A percentile compares a stretch with the other conserved stretches of the same genome.
Conservation (phyloP, 2,329 filamentous ascomycete genomes). For the Parastagonospora nodorum region DNA sequence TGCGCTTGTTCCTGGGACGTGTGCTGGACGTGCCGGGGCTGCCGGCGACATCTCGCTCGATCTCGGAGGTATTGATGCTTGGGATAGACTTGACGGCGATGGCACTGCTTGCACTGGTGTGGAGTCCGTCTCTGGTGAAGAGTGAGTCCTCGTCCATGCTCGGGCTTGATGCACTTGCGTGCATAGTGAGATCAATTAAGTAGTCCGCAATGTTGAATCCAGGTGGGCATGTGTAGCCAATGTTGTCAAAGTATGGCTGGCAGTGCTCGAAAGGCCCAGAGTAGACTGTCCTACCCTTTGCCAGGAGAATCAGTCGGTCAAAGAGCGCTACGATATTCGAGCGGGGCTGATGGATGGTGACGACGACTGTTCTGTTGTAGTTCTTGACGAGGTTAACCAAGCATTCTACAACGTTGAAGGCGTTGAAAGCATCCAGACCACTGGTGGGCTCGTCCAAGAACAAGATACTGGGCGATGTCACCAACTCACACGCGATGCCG, state of each 20-base stretch:
- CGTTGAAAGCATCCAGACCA: constrained; percentile 93
- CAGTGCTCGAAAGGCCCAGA: constrained; percentile 89
- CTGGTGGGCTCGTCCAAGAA: constrained; percentile 98
- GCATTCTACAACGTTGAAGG: constrained; percentile 97
- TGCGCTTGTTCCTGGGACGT: constrained; percentile 71
- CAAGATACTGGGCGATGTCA: constrained; percentile 94
- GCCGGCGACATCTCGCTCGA: constrained; percentile 64
- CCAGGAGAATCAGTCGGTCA: constrained; percentile 88
- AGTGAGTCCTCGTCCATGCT: constrained; percentile 62
- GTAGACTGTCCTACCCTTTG: constrained; percentile 87
- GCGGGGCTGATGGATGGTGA: constrained; percentile 96
- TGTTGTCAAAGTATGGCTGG: constrained; percentile 87
- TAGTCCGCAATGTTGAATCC: constrained; percentile 99
- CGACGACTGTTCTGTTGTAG: constrained; percentile 95
- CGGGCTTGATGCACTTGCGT: constrained; percentile 69
- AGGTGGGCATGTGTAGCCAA: constrained; percentile 90
- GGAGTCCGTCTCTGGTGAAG: constrained; percentile 66
- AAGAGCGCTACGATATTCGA: constrained; percentile 99
- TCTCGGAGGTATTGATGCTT: constrained; percentile 77
- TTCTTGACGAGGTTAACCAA: constrained; percentile 92
- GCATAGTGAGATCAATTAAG: constrained; percentile 96
- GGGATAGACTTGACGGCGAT: constrained; percentile 88
- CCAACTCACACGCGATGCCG: constrained; percentile 94
- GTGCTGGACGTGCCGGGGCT: constrained; percentile 65
- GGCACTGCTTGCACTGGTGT: constrained; percentile 82